These are phyloP conservation scores for Paramecium tetraurelia DNA, from an alignment of 73 alveolate genomes.

Conservation along the genomic window DNA sequence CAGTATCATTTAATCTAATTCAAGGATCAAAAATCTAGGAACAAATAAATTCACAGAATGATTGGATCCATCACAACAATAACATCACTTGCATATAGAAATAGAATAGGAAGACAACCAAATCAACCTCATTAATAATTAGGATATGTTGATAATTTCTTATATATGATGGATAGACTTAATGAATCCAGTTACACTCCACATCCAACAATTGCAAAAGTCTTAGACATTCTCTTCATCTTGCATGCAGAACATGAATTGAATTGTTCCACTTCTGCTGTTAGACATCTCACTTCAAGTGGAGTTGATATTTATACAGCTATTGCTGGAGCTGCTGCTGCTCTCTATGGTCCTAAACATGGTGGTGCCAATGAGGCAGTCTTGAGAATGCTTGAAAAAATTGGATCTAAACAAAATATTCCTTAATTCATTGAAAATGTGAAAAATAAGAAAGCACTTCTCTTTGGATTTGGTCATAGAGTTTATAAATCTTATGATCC, in stretches of 20 bases:
- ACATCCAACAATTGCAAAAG: conserved; percentile 78
- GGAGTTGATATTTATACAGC: conserved; percentile 81
- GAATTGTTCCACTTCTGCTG: conserved; percentile 93
- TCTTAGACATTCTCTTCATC: conserved; percentile 84
- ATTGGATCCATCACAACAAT: conserved; percentile 81
- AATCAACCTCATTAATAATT: conserved; percentile 73
- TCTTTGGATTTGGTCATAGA: conserved; percentile 94
- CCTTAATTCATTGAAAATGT: conserved; percentile 84
- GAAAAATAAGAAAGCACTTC: conserved; percentile 73
- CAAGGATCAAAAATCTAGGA: conserved; percentile 71
- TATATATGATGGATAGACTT: conserved; percentile 82
- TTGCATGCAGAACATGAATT: conserved; percentile 94
- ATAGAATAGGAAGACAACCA: conserved; percentile 81
- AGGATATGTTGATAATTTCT: conserved; percentile 87
- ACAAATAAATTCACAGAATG: conserved; percentile 52
- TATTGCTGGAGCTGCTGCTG: conserved; percentile 88
- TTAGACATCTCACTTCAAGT: conserved; percentile 83
- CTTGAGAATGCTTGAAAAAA: conserved; percentile 83
- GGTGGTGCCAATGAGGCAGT: conserved; percentile 98
- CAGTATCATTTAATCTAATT: background rate
- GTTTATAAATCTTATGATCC: conserved; percentile 91
- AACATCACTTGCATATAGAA: conserved; percentile 84
- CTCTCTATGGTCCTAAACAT: conserved; percentile 90
- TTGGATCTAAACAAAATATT: conserved; percentile 82
- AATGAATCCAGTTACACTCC: conserved; percentile 77